Evolutionary conservation across 495 filamentous ascomycete species (phyloP).

Genomic region (Penicillium alfredii): DNA sequence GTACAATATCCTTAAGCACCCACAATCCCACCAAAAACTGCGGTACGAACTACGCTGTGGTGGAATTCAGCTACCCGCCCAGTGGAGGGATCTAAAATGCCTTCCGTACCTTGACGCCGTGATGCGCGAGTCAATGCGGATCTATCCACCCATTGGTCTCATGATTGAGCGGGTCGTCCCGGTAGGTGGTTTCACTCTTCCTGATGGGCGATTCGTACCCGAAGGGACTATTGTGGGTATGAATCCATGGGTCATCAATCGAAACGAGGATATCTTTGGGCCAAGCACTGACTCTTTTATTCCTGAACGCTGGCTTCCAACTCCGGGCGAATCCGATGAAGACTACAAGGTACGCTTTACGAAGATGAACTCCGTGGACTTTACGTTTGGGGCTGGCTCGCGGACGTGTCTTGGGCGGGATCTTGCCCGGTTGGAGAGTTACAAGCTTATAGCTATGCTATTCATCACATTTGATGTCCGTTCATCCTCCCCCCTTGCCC

Average conservation of each 20-base stretch:
- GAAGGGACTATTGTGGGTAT: too few relatives aligned
- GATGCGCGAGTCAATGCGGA: conserved; percentile 62
- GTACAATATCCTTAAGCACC: conserved; percentile 35
- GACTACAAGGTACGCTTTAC: conserved; percentile 14
- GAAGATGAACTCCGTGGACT: conserved; percentile 27
- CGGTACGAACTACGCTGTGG: conserved; percentile 20
- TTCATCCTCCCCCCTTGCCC: neutral
- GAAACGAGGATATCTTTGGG: conserved; percentile 49
- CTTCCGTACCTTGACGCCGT: conserved; percentile 61
- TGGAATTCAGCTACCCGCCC: conserved; percentile 9
- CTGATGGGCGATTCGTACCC: conserved; percentile 43
- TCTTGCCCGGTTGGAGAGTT: conserved; percentile 66
- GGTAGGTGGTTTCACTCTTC: conserved; percentile 43
- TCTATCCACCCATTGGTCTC: conserved; percentile 58
- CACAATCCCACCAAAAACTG: conserved; percentile 18
- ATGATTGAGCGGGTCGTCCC: conserved; percentile 62
- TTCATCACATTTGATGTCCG: conserved; percentile 58
- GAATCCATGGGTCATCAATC: conserved; percentile 54
- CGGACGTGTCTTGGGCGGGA: conserved; percentile 66
- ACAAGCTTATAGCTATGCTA: conserved; percentile 68
- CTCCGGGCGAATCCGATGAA: conserved; percentile 23
- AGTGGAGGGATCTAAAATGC: conserved; percentile 16
- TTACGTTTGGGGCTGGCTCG: too few relatives aligned
- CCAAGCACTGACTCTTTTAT: conserved; percentile 41
- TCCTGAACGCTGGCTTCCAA: too few relatives aligned